Base-by-base conservation (phyloP, 1,284 basidiomycete genomes). In the Cutaneotrichosporon dermatis region DNA sequence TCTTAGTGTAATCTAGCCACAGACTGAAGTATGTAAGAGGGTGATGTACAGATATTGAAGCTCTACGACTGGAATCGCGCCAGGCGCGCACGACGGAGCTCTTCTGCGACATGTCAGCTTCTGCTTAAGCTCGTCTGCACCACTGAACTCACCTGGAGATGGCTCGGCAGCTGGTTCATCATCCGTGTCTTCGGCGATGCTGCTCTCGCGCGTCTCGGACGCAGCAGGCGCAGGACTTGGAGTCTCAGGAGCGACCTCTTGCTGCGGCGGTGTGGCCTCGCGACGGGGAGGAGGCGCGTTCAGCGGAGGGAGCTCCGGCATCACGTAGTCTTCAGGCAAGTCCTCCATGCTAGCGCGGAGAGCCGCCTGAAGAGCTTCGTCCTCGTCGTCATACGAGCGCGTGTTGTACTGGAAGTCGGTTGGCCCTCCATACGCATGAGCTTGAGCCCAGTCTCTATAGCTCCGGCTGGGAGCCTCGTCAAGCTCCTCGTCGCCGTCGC, bases 311-410 rank as follows among this genome's bases (percentile, higher is more conserved):
- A 65, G 63, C 45, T 62, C 60, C 3, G 63, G 63, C 54, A 65
- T 51, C 36, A 62, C 56, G 16, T 58, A 65, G 45, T 43, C 63
- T 4, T 53, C 48, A 1, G 89, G 86, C 33, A 86, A 73, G 46
- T 81, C 81, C 67, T 88, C 87, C 66, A 94, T 79, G 45, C 89
- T 92, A 2, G 90, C 92, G 70, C 82, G 86, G 54, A 95, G 78
- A 11, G 92, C 92, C 25, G 89, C 89, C 75, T 93, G 88, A 41
- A 94, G 79, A 69, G 90, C 88, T 40, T 83, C 85, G 67, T 95
- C 91, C 65, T 93, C 91, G 65, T 93, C 89, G 66, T 92, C 90
- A 66, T 92, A 89, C 48, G 70, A 68, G 51, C 80, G 63, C 25
- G 69, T 66, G 16, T 76, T 62, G 46, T 64, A 66, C 34, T 68